Conservation (phyloP, 768 basidiomycete species). For the Pleurotus cornucopiae region DNA sequence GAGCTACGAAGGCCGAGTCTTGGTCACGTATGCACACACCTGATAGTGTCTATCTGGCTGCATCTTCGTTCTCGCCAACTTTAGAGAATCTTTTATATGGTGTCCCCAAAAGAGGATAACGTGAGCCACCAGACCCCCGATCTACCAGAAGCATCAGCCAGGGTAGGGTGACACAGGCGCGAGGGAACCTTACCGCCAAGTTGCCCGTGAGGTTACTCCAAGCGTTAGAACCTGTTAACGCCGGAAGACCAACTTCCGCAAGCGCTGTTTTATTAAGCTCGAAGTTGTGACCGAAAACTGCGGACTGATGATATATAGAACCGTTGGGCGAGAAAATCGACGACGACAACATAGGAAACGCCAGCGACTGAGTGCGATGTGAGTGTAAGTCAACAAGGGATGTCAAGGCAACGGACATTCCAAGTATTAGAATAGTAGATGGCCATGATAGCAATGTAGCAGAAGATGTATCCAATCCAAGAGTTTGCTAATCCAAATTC, state of each 20-base stretch:
- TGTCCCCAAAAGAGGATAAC: slow-evolving; percentile 54
- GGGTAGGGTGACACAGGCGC: background rate
- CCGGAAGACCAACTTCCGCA: slow-evolving; percentile 25
- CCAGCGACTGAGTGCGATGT: slow-evolving; percentile 22
- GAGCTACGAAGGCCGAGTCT: background rate
- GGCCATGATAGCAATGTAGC: slow-evolving; percentile 32
- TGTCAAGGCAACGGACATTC: slow-evolving; percentile 22
- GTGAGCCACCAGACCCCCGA: slow-evolving; percentile 60
- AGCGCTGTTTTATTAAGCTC: slow-evolving; percentile 35
- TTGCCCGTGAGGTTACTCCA: slow-evolving; percentile 31
- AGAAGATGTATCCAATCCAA: slow-evolving; percentile 33
- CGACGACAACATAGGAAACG: slow-evolving; percentile 39
- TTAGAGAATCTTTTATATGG: slow-evolving; percentile 45
- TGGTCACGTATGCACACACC: slow-evolving; percentile 19
- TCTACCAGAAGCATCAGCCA: slow-evolving; percentile 25
- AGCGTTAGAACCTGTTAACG: slow-evolving; percentile 31
- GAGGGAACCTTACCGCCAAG: slow-evolving; percentile 31
- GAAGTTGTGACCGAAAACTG: slow-evolving; percentile 34
- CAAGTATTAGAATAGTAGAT: slow-evolving; percentile 42
- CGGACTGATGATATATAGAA: slow-evolving; percentile 28
- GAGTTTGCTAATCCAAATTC: slow-evolving; percentile 26
- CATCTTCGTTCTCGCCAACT: slow-evolving; percentile 36
- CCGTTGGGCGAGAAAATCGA: slow-evolving; percentile 34
- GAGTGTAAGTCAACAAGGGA: too few species aligned
- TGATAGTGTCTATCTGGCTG: slow-evolving; percentile 57